Evolutionary conservation across 495 filamentous ascomycete species (phyloP), one percentile per base, ranked within the genome.

Genomic region (Polyplosphaeria fusca): DNA sequence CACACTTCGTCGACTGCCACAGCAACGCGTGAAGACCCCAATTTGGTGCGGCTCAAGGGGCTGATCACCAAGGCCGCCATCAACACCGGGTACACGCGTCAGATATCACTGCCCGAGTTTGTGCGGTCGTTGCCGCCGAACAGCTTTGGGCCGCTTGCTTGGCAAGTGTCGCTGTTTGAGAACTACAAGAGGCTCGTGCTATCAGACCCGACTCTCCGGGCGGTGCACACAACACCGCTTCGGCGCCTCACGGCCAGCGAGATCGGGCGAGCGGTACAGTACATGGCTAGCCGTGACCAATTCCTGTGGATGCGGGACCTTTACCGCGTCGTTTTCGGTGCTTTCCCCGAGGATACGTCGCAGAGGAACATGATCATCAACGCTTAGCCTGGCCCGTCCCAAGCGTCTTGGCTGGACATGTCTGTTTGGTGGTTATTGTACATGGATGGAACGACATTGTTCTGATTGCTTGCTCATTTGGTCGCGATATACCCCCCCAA

Each of bases 321-420:
- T 9, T 95, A 85, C 72, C 78, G 82, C 42, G 74, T 90, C n/a
- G 89, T 95, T 2, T 91, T 92, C 71, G 89, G 90, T 0, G 88
- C 89, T 66, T 82, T 85, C 51, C 65, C 86, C 23, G 88, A 94
- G 56, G 90, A 93, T 58, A 84, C 82, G 0, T 81, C 38, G 14
- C 58, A 56, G 24, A 44, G 58, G 19, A 66, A 66, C 25, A 44
- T 61, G 20, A 52, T 66, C 42, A 62, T 58, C 20, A 65, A 57
- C 25, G 59, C 59, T 2, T 62, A 39, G 47, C n/a, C 26, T 22
- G 7, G 27, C 18, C 13, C 26, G 19, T 35, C 39, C 39, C 19
- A 42, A 5, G 39, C 39, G 20, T 14, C 7, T 7, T 35, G 30
- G 30, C 30, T 35, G 30, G 30, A 14, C 30, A 14, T 35, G 7